phyloP scores from a whole-genome alignment of 148 eudicot species.

The Camellia japonica region DNA sequence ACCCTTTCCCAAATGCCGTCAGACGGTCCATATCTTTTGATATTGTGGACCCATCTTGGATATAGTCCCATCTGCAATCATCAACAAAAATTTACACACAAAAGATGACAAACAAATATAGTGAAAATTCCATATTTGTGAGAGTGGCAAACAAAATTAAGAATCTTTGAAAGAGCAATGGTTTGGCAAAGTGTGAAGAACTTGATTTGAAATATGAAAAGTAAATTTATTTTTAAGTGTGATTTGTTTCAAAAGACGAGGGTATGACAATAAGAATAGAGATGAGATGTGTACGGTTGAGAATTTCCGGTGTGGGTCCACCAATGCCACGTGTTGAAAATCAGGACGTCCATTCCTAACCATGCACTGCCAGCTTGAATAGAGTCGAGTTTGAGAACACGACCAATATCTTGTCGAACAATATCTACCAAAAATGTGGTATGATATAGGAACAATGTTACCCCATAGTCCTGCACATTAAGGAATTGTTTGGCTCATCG shows the following conservation, averaged over 20 bases:
- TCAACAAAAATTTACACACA: neutral
- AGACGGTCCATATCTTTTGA: constrained; percentile 82
- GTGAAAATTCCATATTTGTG: too few species aligned
- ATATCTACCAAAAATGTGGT: constrained; percentile 78
- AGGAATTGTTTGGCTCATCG: neutral
- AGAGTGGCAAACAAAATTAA: too few species aligned
- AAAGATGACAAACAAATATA: neutral
- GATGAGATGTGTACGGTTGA: constrained; percentile 46
- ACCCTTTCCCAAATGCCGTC: constrained; percentile 64
- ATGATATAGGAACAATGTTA: constrained; percentile 54
- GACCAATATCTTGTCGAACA: constrained; percentile 51
- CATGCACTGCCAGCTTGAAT: constrained; percentile 67
- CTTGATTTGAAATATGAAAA: too few species aligned
- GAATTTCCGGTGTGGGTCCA: constrained; percentile 77
- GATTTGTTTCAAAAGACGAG: too few species aligned
- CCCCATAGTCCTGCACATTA: constrained; percentile 68
- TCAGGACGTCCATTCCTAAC: constrained; percentile 72
- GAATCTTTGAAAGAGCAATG: too few species aligned
- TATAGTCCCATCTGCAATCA: constrained; percentile 77
- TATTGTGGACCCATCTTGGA: constrained; percentile 65
- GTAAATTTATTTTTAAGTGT: too few species aligned
- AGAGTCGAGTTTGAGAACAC: constrained; percentile 70
- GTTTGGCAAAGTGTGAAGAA: too few species aligned
- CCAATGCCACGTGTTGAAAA: constrained; percentile 98
- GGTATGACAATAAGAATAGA: neutral